Base-by-base conservation (phyloP, 805 yeast genomes). In the Barnettozyma pratensis region DNA sequence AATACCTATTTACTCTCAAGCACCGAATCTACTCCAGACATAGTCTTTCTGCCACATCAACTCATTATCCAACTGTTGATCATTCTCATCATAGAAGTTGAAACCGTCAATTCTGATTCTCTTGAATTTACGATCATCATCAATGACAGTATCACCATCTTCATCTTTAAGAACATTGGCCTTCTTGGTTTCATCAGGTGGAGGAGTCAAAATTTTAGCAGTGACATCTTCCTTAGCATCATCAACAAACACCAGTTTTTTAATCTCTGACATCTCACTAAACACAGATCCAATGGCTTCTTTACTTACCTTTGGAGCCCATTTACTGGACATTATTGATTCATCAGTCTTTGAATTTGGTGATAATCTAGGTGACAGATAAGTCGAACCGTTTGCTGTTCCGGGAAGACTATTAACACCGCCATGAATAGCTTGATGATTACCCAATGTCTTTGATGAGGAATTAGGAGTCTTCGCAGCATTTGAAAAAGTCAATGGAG, bases 401-500 rank as follows among this genome's bases (percentile, higher is more conserved):
- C 49, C 46, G 10, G 50, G 39, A 37, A 42, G 37, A 12, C 50
- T 37, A 11, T 37, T 34, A 8, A 36, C 25, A 29, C 31, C 26
- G 9, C 19, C 7, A 14, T 39, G 35, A 30, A 26, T 26, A 8
- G 43, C 38, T 6, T 44, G 36, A 26, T 37, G 41, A 19, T 26
- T 29, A 5, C 40, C 27, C 7, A 41, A 14, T 46, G 19, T 19
- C 19, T 54, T 58, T 4, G 62, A 36, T 2, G 59, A 7, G 1
- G 65, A 60, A 4, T 35, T 53, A 39, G 65, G 64, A 5, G 64
- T 61, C 46, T 54, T 59, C 2, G 55, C 50, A n/a, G 52, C 49
- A 41, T 52, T 56, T 4, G 65, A 53, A 36, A 61, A 60, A 0
- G 62, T 58, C 49, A 60, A 42, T 3, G 65, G 65, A 0, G 65